A percentile compares a stretch with the other conserved stretches of the same genome.
Evolutionary conservation across 352 stramenopile genomes (phyloP).

Genomic region (Halophytophthora polymorphica): DNA sequence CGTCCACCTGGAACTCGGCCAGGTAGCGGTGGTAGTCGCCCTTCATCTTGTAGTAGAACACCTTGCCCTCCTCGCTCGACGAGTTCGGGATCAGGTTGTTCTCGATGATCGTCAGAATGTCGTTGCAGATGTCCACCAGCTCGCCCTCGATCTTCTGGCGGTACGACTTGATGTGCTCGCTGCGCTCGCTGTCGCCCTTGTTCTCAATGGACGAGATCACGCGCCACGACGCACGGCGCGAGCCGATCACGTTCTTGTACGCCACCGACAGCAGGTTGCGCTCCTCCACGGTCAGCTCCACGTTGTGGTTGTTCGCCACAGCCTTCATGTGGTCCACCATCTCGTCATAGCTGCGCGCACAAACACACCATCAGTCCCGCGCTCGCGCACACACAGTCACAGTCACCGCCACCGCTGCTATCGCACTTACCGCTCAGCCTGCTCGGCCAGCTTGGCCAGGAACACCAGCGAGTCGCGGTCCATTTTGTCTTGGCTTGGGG

Average conservation of each 20-base stretch:
- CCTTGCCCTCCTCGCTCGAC: conserved; percentile 96
- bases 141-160: conserved; percentile 96
- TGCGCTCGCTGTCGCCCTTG: conserved; percentile 94
- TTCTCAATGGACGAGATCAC: conserved; percentile 98
- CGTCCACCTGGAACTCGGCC: conserved; percentile 97
- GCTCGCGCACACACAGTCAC: no score
- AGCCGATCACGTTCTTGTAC: conserved; percentile 99
- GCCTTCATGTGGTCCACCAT: conserved; percentile 98
- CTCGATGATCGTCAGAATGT: conserved; percentile 98
- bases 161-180: conserved; percentile 90
- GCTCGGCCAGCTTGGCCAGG: conserved; percentile 80
- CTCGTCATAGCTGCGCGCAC: conserved; percentile 77
- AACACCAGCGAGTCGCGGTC: conserved; percentile 80
- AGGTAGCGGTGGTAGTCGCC: conserved; percentile 99
- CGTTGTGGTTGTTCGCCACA: conserved; percentile 94
- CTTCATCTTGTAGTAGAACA: conserved; percentile 99
- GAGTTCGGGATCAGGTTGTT: conserved; percentile 98
- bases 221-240: conserved; percentile 96
- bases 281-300: conserved; percentile 98
- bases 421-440: conserved; percentile 77
- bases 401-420: no score
- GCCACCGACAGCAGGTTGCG: conserved; percentile 95
- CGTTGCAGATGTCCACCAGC: conserved; percentile 96
- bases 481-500: conserved; percentile 32
- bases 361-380: no score